These are phyloP conservation scores for Microsporum audouinii DNA, from an alignment of 2,329 filamentous ascomycete species.

Conservation along the genomic window DNA sequence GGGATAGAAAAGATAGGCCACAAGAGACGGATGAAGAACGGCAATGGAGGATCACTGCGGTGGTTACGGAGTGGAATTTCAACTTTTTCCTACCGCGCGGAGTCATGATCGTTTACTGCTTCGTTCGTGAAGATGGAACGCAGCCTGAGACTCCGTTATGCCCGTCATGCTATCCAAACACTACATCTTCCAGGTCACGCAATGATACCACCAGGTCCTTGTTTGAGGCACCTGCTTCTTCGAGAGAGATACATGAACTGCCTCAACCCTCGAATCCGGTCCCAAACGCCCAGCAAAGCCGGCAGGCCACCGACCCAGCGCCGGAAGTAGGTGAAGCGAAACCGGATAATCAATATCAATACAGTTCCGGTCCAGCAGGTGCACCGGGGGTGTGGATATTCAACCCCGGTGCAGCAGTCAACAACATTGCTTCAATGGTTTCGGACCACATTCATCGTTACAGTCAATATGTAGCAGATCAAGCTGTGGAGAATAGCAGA, in stretches of 20 bases:
- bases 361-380: neutral
- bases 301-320: neutral
- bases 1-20: slow-evolving; percentile 32
- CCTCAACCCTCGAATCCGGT: neutral
- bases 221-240: neutral
- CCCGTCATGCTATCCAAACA: slow-evolving; percentile 31
- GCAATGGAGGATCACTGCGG: slow-evolving; percentile 27
- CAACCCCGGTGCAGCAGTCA: neutral
- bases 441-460: slow-evolving; percentile 31
- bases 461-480: slow-evolving; percentile 28
- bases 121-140: slow-evolving; percentile 25
- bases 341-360: neutral
- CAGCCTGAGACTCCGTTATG: slow-evolving; percentile 29
- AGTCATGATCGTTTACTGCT: slow-evolving; percentile 25
- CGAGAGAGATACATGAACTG: neutral
- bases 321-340: neutral
- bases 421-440: slow-evolving; percentile 25
- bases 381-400: neutral
- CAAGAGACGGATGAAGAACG: slow-evolving; percentile 34
- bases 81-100: slow-evolving; percentile 32
- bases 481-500: slow-evolving; percentile 26
- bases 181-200: slow-evolving; percentile 17
- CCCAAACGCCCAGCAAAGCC: neutral
- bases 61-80: slow-evolving; percentile 35
- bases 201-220: neutral